A percentile compares a stretch with the other conserved stretches of the same genome.
Evolutionary conservation across 108 stramenopile species (phyloP).

Genomic region (Cyclotella sp.): DNA sequence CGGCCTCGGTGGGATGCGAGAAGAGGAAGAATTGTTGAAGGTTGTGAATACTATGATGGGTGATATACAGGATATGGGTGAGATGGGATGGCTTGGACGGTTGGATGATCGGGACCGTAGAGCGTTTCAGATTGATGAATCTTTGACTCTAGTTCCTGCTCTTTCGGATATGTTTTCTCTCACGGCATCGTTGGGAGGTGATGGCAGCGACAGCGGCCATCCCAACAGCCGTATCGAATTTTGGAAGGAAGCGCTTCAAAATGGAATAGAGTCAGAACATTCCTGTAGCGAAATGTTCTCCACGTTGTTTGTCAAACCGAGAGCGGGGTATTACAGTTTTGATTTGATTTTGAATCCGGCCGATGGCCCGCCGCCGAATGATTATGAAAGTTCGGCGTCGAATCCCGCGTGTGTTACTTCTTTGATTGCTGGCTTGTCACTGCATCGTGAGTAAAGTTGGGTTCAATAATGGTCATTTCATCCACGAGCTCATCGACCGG

Average conservation of each 20-base stretch:
- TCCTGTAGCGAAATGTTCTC: conserved; percentile 52
- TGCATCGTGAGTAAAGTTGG: conserved; percentile 33
- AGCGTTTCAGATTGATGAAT: conserved; percentile 25
- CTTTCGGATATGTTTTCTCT: conserved; percentile 49
- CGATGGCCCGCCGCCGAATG: conserved; percentile 48
- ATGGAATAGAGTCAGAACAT: conserved; percentile 52
- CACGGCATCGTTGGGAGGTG: conserved; percentile 22
- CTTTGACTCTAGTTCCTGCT: conserved; percentile 25
- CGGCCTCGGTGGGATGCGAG: conserved; percentile 51
- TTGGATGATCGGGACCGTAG: conserved; percentile 8
- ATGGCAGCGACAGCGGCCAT: neutral
- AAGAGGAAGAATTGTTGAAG: conserved; percentile 32
- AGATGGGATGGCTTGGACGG: conserved; percentile 37
- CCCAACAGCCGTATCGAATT: conserved; percentile 30
- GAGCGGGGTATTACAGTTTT: conserved; percentile 40
- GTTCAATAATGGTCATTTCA: neutral
- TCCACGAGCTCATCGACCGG: neutral
- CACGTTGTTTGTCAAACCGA: conserved; percentile 45
- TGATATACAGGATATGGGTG: conserved; percentile 56
- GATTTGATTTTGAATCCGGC: conserved; percentile 49
- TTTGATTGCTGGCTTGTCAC: conserved; percentile 48
- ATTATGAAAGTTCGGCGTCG: conserved; percentile 52
- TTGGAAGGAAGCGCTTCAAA: conserved; percentile 39
- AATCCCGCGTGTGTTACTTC: conserved; percentile 51
- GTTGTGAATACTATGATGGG: conserved; percentile 50